phyloP scores from a whole-genome alignment of 305 asterid genomes.

The Fraxinus albicans region DNA sequence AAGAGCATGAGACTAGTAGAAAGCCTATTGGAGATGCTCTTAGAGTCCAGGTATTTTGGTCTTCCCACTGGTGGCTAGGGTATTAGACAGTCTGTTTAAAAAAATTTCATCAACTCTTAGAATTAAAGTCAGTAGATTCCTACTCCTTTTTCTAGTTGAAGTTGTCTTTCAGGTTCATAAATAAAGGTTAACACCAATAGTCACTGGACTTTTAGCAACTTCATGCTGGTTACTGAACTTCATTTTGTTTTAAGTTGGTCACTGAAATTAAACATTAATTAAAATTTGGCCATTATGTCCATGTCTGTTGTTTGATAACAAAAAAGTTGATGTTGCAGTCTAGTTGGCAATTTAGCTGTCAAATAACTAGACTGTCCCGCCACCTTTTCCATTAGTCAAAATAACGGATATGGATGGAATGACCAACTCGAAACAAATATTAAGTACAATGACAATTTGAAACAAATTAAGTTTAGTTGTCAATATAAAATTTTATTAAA shows the following conservation, averaged over 20 bases:
- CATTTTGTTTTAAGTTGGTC: not conserved
- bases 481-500: not conserved
- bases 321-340: not conserved
- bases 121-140: not conserved
- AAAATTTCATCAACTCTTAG: not conserved
- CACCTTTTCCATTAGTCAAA: not conserved
- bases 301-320: not conserved
- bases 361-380: not conserved
- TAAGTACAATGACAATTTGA: not conserved
- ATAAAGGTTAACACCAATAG: not conserved
- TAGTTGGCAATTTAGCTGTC: not conserved
- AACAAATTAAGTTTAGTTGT: not conserved
- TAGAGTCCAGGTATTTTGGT: not conserved
- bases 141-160: not conserved
- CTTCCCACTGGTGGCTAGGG: not conserved
- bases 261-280: not conserved
- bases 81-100: not conserved
- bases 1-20: not conserved
- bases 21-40: no score
- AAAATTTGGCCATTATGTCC: not conserved
- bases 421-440: not conserved
- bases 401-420: not conserved
- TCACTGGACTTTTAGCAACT: not conserved
- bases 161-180: not conserved
- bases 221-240: not conserved